Evolutionary conservation across 169 alveolate genomes (phyloP).

Genomic region (Plasmodium gaboni): DNA sequence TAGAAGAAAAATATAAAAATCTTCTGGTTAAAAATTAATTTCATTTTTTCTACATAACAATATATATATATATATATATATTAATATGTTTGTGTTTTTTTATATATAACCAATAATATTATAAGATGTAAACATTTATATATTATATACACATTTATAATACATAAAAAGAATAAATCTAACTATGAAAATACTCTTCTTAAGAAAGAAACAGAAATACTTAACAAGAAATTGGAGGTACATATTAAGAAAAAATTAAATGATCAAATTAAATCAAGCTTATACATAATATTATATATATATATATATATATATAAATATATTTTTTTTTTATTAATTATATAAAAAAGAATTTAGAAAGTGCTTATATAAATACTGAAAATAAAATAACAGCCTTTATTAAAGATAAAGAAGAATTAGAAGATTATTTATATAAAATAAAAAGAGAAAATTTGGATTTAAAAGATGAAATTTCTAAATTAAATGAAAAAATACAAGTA

Average conservation of each 20-base stretch:
- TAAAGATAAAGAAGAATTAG: conserved; percentile 44
- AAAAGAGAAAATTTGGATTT: conserved; percentile 42
- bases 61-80: neutral
- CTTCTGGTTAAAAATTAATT: conserved; percentile 46
- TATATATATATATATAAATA: neutral
- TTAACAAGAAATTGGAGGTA: conserved; percentile 58
- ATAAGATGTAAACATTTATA: neutral
- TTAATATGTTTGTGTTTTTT: neutral
- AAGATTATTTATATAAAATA: conserved; percentile 33
- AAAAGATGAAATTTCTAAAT: conserved; percentile 43
- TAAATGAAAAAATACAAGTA: conserved; percentile 70
- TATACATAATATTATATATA: neutral
- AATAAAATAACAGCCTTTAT: conserved; percentile 28
- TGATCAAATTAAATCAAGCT: neutral
- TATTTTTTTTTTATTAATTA: conserved; percentile 8
- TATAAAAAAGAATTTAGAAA: conserved; percentile 49
- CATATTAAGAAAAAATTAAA: neutral
- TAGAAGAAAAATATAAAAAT: conserved; percentile 72
- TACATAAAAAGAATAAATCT: conserved; percentile 60
- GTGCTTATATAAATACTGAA: conserved; percentile 58
- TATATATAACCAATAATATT: no score
- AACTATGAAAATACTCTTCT: conserved; percentile 46
- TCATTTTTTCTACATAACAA: neutral
- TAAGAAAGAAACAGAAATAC: conserved; percentile 64
- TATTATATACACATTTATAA: neutral